Percentiles rank a stretch among this genome's conserved stretches.
Evolutionary conservation across 2,329 filamentous ascomycete genomes (phyloP).

Genomic region (Metarhizium rileyi): DNA sequence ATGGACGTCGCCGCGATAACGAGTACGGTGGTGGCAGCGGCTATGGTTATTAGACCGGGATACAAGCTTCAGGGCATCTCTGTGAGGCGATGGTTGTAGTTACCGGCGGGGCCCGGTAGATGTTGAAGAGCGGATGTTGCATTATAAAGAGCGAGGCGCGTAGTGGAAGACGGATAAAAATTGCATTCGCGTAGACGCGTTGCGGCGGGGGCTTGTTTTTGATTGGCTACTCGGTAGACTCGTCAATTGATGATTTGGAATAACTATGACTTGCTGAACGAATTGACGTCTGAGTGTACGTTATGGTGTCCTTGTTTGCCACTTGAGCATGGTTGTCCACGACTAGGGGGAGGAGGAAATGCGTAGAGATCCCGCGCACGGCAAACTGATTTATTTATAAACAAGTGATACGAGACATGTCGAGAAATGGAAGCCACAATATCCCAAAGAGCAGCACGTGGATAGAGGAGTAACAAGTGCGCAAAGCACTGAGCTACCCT

Average conservation of each 20-base stretch:
- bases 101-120: not conserved
- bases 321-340: too few species aligned
- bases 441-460: too few species aligned
- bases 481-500: too few species aligned
- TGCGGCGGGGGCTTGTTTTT: not conserved
- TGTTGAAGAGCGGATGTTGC: not conserved
- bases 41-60: not conserved
- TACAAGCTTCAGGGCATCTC: not conserved
- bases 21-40: slow-evolving; percentile 7
- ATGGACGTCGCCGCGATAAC: slow-evolving; percentile 9
- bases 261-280: not conserved
- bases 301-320: too few species aligned
- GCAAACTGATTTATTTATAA: too few species aligned
- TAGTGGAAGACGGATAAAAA: not conserved
- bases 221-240: not conserved
- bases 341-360: too few species aligned
- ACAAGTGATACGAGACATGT: too few species aligned
- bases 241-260: too few species aligned
- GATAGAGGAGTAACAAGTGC: too few species aligned
- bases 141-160: slow-evolving; percentile 10
- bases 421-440: too few species aligned
- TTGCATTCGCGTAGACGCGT: not conserved
- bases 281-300: not conserved
- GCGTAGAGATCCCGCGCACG: too few species aligned
- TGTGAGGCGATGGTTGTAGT: not conserved